A percentile compares a stretch with the other conserved stretches of the same genome.
Conservation (phyloP, 192 early-diverging fungal genomes). For the Blastocladiella britannica region DNA sequence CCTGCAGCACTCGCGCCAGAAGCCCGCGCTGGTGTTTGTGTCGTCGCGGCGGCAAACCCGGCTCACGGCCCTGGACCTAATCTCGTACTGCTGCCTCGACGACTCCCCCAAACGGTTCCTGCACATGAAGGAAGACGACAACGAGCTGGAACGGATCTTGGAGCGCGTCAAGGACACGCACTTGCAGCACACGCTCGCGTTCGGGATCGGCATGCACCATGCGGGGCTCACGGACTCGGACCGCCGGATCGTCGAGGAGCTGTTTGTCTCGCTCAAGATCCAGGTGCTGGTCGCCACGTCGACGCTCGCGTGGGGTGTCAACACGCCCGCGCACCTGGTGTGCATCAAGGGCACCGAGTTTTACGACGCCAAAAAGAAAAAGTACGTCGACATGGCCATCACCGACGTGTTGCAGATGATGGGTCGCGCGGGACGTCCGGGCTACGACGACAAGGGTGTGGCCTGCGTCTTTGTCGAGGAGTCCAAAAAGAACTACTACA, state of each 20-base stretch:
- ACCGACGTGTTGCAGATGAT: conserved; percentile 99
- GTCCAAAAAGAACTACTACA: conserved; percentile 94
- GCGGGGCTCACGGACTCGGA: conserved; percentile 80
- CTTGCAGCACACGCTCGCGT: conserved; percentile 57
- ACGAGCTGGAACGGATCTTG: conserved; percentile 48
- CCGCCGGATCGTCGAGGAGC: conserved; percentile 68
- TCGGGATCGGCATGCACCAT: conserved; percentile 96
- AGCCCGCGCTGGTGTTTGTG: conserved; percentile 96
- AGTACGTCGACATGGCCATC: conserved; percentile 91
- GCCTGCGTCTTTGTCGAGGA: conserved; percentile 88
- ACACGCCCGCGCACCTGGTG: conserved; percentile 90
- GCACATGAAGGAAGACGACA: conserved; percentile 51
- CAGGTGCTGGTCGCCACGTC: conserved; percentile 88
- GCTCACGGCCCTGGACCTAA: conserved; percentile 87
- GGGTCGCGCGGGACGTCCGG: conserved; percentile 87
- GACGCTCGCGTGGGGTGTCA: conserved; percentile 96
- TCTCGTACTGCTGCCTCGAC: conserved; percentile 76
- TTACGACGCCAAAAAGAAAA: conserved; percentile 70
- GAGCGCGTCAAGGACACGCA: conserved; percentile 57
- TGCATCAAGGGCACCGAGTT: conserved; percentile 96
- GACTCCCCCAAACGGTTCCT: conserved; percentile 81
- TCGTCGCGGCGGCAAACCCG: conserved; percentile 92
- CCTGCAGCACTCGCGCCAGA: conserved; percentile 71
- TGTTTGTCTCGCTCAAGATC: conserved; percentile 87
- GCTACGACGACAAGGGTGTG: conserved; percentile 84